A percentile compares a stretch with the other conserved stretches of the same genome.
Evolutionary conservation across 306 rosid species (phyloP).

Genomic region (Begonia masoniana): DNA sequence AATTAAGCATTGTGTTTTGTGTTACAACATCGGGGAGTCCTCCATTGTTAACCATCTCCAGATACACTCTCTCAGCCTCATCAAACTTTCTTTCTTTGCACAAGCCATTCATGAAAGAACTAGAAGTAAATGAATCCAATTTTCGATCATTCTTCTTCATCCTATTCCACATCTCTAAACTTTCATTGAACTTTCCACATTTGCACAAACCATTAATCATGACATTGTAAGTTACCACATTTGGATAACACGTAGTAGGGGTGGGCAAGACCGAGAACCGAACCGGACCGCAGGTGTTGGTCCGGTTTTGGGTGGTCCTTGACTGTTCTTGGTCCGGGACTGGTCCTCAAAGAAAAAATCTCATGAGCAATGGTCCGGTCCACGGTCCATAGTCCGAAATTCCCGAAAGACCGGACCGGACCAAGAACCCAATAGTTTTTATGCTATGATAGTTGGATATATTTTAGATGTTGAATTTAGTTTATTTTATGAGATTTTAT

Average conservation of each 20-base stretch:
- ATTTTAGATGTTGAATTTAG: too few species aligned
- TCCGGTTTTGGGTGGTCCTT: too few species aligned
- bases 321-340: too few species aligned
- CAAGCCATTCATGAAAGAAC: constrained; percentile 74
- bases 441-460: too few species aligned
- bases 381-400: too few species aligned
- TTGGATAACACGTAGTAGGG: constrained; percentile 66
- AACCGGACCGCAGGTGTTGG: too few species aligned
- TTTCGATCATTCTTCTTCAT: constrained; percentile 55
- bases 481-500: too few species aligned
- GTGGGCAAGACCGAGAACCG: too few species aligned
- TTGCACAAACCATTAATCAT: constrained; percentile 79
- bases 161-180: constrained; percentile 71
- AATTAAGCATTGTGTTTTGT: constrained; percentile 60
- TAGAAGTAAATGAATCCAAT: constrained; percentile 38
- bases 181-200: constrained; percentile 55
- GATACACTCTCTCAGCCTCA: constrained; percentile 47
- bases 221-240: constrained; percentile 58
- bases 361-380: too few species aligned
- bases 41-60: constrained; percentile 52
- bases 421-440: too few species aligned
- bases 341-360: too few species aligned
- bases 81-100: constrained; percentile 45
- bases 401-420: too few species aligned
- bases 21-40: constrained; percentile 42